Evolutionary conservation across 1,139 yeast genomes (phyloP).

Genomic region (Diutina pseudorugosa): DNA sequence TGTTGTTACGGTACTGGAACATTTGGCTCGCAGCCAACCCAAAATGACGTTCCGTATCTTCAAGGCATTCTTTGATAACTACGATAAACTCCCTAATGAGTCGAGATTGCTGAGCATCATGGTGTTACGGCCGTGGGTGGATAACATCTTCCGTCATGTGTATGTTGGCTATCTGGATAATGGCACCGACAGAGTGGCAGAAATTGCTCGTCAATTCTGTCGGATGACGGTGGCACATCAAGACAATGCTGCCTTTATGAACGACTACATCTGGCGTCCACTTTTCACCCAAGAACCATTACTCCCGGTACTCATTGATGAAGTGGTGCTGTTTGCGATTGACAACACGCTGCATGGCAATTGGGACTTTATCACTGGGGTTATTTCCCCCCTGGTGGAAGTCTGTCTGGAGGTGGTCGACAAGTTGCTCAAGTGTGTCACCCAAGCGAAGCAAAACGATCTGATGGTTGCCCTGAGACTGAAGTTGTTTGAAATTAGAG

Average conservation of each 20-base stretch:
- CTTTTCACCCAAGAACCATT: constrained; percentile 52
- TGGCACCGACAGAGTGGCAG: constrained; percentile 53
- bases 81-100: constrained; percentile 27
- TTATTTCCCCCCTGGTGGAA: constrained; percentile 64
- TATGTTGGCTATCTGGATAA: constrained; percentile 37
- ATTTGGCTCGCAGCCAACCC: constrained; percentile 46
- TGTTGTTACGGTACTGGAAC: constrained; percentile 47
- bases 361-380: constrained; percentile 47
- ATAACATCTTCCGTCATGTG: constrained; percentile 49
- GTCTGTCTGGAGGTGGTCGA: constrained; percentile 57
- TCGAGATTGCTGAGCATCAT: constrained; percentile 30
- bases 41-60: constrained; percentile 51
- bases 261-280: constrained; percentile 58
- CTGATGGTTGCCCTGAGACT: constrained; percentile 49
- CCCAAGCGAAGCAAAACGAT: constrained; percentile 32
- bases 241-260: constrained; percentile 21
- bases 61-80: constrained; percentile 47
- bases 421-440: constrained; percentile 40
- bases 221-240: constrained; percentile 44
- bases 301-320: constrained; percentile 51
- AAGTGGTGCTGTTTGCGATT: constrained; percentile 60
- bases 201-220: constrained; percentile 52
- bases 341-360: constrained; percentile 67
- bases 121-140: constrained; percentile 70
- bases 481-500: constrained; percentile 61